A percentile compares a stretch with the other conserved stretches of the same genome.
Conservation (phyloP, 2,329 filamentous ascomycete genomes). For the Penicillium sp. region DNA sequence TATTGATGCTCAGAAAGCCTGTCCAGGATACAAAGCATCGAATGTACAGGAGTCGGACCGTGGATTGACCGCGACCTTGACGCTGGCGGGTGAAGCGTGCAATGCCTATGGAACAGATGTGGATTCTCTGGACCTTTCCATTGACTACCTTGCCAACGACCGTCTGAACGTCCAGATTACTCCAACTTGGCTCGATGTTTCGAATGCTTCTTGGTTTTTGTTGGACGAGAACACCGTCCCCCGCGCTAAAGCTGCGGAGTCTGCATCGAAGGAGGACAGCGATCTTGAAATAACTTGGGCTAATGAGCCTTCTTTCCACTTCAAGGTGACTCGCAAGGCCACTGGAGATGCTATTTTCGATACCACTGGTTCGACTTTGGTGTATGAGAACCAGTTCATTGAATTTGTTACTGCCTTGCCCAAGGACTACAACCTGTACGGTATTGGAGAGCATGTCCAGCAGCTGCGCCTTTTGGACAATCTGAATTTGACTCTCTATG, state of each 20-base stretch:
- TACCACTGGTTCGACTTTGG: slow-evolving; percentile 63
- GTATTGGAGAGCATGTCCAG: slow-evolving; percentile 73
- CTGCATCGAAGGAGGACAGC: slow-evolving; percentile 38
- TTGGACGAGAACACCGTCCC: slow-evolving; percentile 66
- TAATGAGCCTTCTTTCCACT: slow-evolving; percentile 61
- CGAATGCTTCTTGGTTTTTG: slow-evolving; percentile 68
- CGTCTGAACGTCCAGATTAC: slow-evolving; percentile 71
- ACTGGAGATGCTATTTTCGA: slow-evolving; percentile 69
- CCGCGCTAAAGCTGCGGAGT: slow-evolving; percentile 52
- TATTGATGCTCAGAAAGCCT: slow-evolving; percentile 64
- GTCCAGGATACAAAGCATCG: slow-evolving; percentile 61
- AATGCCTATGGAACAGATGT: slow-evolving; percentile 79
- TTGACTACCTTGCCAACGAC: slow-evolving; percentile 67
- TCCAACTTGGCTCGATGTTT: slow-evolving; percentile 62
- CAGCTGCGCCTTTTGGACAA: slow-evolving; percentile 72
- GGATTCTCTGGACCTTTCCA: slow-evolving; percentile 64
- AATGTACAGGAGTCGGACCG: slow-evolving; percentile 48
- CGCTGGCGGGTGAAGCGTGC: slow-evolving; percentile 59
- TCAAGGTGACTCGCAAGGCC: slow-evolving; percentile 58
- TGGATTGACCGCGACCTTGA: slow-evolving; percentile 56
- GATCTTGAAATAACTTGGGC: slow-evolving; percentile 57
- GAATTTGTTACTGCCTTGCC: slow-evolving; percentile 69
- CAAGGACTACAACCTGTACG: slow-evolving; percentile 73
- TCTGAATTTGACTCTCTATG: slow-evolving; percentile 68
- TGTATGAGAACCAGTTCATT: slow-evolving; percentile 78